Percentiles rank a stretch among this genome's conserved stretches.
phyloP scores from a whole-genome alignment of 2,329 filamentous ascomycete species.

The Sclerotinia borealis region DNA sequence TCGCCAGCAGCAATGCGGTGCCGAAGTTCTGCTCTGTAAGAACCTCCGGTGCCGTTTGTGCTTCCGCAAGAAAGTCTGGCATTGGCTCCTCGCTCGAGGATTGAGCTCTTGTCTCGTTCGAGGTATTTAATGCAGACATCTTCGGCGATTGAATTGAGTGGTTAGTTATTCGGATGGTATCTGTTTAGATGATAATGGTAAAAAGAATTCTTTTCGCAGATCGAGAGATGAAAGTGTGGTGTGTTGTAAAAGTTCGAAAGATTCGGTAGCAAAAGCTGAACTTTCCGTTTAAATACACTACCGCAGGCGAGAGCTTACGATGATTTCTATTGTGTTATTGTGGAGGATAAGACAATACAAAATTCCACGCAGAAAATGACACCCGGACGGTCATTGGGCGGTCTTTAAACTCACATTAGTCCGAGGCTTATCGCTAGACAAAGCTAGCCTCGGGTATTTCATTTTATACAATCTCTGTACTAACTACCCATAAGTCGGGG shows the following conservation, averaged over 20 bases:
- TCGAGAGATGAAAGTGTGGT: not conserved
- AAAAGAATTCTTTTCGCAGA: not conserved
- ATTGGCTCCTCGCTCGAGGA: too few relatives aligned
- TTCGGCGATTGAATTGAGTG: not conserved
- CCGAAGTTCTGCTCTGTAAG: not conserved
- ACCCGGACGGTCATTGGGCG: not conserved
- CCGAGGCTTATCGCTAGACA: not conserved
- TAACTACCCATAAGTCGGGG: rapidly evolving
- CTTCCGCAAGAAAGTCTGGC: not conserved
- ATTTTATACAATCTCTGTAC: not conserved
- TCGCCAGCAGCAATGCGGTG: not conserved
- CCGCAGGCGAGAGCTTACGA: not conserved
- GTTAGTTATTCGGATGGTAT: too few relatives aligned
- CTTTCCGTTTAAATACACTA: not conserved
- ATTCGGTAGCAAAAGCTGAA: not conserved
- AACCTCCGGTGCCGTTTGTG: not conserved
- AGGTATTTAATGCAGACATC: not conserved
- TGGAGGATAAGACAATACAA: not conserved
- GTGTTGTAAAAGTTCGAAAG: not conserved
- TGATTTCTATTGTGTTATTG: not conserved
- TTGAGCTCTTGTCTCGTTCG: too few relatives aligned
- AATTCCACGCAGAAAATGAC: not conserved
- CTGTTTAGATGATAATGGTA: too few relatives aligned
- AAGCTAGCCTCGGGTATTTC: not conserved
- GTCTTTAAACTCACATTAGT: not conserved